Base-by-base conservation (phyloP, 208 protist species). In the Plasmodiophora brassicae region DNA sequence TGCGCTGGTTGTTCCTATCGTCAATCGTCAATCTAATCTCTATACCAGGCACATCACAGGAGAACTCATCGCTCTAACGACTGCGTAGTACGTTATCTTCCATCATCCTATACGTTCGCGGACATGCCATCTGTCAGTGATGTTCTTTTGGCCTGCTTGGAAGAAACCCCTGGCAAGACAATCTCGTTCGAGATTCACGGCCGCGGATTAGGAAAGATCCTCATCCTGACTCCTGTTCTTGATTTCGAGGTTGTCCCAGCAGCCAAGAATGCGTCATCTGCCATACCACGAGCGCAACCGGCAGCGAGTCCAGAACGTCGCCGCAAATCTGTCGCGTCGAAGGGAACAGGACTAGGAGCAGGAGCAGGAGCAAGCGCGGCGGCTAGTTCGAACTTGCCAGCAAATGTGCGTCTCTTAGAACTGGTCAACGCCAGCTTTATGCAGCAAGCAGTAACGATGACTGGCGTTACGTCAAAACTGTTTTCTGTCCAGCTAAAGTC, bases 361-460 rank as follows among this genome's bases (percentile, higher is more conserved):
- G n/a, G n/a, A n/a, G n/a, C n/a, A n/a, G n/a, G n/a, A n/a, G n/a
- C n/a, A n/a, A n/a, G n/a, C n/a, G n/a, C n/a, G n/a, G n/a, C n/a
- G n/a, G n/a, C n/a, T n/a, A n/a, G n/a, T n/a, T n/a, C 65, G 14
- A 32, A 5, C 14, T 38, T 8, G 32, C 41, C 65, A 14, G 65
- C 65, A 5, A 78, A 78, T 32, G n/a, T 78, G 10, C 5, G n/a
- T 5, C 32, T 38, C 32, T 32, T 78, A 78, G 41, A 14, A 5
- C n/a, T 78, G n/a, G n/a, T 78, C 20, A 78, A 78, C 65, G 65
- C 65, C 5, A 78, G 65, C n/a, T 78, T 78, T 78, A 78, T 38
- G 20, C 14, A 38, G 65, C 65, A 78, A 78, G 32, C 65, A 32
- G n/a, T 32, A 36, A 32, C 14, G 20, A 78, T 32, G 10, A 32